Percentiles rank a stretch among this genome's conserved stretches.
Evolutionary conservation across 2,329 filamentous ascomycete species (phyloP).

Genomic region (Penicillium brevicompactum): DNA sequence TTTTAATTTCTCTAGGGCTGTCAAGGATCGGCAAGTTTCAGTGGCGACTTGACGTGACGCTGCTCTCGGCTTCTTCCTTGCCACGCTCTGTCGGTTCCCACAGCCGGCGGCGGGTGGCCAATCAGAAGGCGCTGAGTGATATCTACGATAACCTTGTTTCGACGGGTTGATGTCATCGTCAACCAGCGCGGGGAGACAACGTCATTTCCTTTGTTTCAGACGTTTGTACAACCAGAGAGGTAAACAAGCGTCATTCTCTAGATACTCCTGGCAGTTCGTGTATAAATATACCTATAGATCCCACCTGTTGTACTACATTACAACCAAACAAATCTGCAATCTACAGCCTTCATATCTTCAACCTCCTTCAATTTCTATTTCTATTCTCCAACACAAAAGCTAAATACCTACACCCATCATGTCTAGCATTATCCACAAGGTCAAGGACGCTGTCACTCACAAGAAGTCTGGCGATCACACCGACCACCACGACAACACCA

Average conservation of each 20-base stretch:
- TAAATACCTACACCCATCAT: slow-evolving; percentile 8
- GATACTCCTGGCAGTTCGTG: not conserved
- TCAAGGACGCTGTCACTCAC: slow-evolving; percentile 22
- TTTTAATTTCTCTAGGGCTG: not conserved
- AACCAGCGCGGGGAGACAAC: not conserved
- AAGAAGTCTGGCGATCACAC: not conserved
- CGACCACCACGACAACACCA: not conserved
- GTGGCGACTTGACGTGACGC: not conserved
- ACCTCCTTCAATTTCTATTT: not conserved
- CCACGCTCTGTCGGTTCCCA: not conserved
- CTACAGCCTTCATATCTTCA: not conserved
- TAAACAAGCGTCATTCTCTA: not conserved
- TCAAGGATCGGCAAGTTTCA: not conserved
- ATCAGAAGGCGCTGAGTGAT: not conserved
- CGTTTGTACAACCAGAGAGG: not conserved
- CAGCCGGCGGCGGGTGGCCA: not conserved
- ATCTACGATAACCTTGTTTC: not conserved
- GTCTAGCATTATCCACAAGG: slow-evolving; percentile 21
- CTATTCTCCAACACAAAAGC: not conserved
- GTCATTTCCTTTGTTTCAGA: not conserved
- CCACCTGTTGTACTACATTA: too few species aligned
- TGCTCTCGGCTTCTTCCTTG: not conserved
- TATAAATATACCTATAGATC: not conserved
- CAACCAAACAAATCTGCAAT: not conserved
- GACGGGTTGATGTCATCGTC: not conserved